Evolutionary conservation across 2,329 filamentous ascomycete species (phyloP).

Genomic region (Fusarium aywerte): DNA sequence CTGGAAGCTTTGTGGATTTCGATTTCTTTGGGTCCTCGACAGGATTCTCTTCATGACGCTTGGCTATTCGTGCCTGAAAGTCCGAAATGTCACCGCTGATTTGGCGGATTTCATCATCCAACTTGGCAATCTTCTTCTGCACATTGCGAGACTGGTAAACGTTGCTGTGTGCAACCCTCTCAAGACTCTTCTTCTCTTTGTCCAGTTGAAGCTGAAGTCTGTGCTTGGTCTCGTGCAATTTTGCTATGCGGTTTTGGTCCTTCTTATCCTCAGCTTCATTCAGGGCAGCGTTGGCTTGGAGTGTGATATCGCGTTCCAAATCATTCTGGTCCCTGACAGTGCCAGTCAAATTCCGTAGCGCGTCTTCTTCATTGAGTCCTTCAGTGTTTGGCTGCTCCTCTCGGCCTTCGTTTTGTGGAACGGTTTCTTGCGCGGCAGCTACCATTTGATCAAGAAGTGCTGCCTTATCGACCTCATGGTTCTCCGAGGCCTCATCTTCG

Average conservation of each 20-base stretch:
- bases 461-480: conserved; percentile 41
- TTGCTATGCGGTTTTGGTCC: conserved; percentile 71
- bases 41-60: conserved; percentile 70
- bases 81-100: conserved; percentile 79
- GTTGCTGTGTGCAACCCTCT: conserved; percentile 55
- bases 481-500: conserved; percentile 37
- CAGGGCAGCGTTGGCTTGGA: conserved; percentile 68
- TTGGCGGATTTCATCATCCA: conserved; percentile 71
- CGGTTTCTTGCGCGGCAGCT: conserved; percentile 46
- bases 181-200: conserved; percentile 60
- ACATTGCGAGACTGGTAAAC: conserved; percentile 66
- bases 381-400: conserved; percentile 31
- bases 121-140: conserved; percentile 72
- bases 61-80: conserved; percentile 83
- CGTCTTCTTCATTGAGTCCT: conserved; percentile 66
- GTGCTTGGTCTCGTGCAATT: conserved; percentile 62
- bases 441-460: conserved; percentile 48
- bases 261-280: conserved; percentile 71
- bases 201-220: conserved; percentile 74
- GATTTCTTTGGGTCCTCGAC: conserved; percentile 55
- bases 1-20: conserved; percentile 72
- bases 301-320: conserved; percentile 84
- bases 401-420: conserved; percentile 20
- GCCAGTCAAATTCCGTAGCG: conserved; percentile 71
- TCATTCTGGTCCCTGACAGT: conserved; percentile 88